A percentile compares a stretch with the other conserved stretches of the same genome.
These are phyloP conservation scores for Nannizziopsis arthrosporioides DNA, from an alignment of 2,329 filamentous ascomycete genomes.

Conservation along the genomic window DNA sequence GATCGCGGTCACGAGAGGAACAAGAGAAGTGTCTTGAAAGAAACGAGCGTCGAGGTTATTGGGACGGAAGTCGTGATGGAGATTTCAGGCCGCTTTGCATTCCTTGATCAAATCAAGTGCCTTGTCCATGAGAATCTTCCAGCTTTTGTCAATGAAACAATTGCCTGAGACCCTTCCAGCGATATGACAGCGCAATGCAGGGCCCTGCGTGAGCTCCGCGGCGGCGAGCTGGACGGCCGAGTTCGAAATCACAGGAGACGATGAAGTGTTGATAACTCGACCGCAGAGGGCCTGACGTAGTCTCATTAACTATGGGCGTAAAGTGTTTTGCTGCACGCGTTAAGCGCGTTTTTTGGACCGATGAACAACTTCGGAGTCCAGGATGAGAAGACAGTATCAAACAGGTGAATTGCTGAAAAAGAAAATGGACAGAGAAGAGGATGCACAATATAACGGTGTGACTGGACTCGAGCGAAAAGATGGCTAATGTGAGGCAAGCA, in stretches of 20 bases:
- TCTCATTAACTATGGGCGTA: background rate
- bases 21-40: background rate
- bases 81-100: constrained; percentile 12
- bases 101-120: background rate
- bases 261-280: too few relatives aligned
- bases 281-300: background rate
- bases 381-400: background rate
- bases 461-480: constrained; percentile 1
- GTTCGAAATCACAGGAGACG: background rate
- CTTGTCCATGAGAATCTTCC: background rate
- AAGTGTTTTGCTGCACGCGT: background rate
- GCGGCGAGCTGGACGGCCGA: background rate
- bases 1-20: too few relatives aligned
- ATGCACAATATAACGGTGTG: background rate
- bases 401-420: background rate
- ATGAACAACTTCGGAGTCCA: background rate
- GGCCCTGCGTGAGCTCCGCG: background rate
- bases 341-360: background rate
- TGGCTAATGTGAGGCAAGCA: background rate
- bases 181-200: constrained; percentile 6
- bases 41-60: background rate
- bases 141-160: background rate
- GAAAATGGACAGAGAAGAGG: background rate
- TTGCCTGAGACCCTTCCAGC: background rate
- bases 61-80: background rate